Base-by-base conservation (phyloP, 306 rosid species). In the Vigna unguiculata region DNA sequence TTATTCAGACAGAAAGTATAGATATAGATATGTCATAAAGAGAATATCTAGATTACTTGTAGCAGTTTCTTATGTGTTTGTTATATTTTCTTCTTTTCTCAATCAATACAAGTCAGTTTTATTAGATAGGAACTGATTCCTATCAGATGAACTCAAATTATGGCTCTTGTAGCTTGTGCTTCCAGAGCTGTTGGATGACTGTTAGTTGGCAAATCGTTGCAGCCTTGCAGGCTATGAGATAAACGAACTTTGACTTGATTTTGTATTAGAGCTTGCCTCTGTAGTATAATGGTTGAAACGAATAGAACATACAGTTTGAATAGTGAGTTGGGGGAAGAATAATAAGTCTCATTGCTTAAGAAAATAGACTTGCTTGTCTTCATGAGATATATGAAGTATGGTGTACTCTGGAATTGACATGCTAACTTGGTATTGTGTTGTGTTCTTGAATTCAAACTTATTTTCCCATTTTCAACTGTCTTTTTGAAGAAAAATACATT, bases 71-170 rank as follows among this genome's bases (percentile, higher is more conserved):
- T 57, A 60, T 60, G 21, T 30, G 16, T 15, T 32, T 32, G 12
- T 60, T 15, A 20, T 62, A 62, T 24, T 28, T 28, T 16, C 45
- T 61, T 61, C 16, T 62, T 62, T 34, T n/a, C 25, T n/a, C 47
- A 32, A 62, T 62, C 69, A n/a, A 62, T 62, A 34, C 25, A n/a
- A 32, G 34, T 61, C 46, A 30, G 1, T 61, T 61, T 61, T 32
- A 6, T 8, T 62, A 62, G 24, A n/a, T 62, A 62, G 69, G 47
- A 60, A 61, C 46, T 61, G 68, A n/a, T 61, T 61, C 22, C 22
- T 32, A 60, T 40, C 30, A 28, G 30, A 28, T 28, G 30, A 28
- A 28, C 74, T 47, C 45, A n/a, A 63, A 58, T 30, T 61, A 38
- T 51, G 74, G 21, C 17, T 30, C 24, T 61, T 45, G 19, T 24